Conservation (phyloP, 2,329 filamentous ascomycete genomes). For the Sarocladium kiliense region DNA sequence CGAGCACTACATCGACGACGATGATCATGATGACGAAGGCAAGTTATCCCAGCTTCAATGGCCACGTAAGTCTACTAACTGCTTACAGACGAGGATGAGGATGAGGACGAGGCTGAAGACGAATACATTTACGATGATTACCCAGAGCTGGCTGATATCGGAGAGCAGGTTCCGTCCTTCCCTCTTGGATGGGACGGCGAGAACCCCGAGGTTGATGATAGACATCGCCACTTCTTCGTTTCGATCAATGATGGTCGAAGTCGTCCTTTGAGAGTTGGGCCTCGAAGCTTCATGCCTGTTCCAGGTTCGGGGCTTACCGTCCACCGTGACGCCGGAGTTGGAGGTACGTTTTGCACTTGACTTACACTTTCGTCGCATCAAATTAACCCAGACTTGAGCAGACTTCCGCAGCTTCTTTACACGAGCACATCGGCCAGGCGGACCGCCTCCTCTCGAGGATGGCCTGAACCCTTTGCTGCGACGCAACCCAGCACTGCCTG, state of each 20-base stretch:
- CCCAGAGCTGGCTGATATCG: slow-evolving; percentile 21
- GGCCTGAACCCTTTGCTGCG: slow-evolving; percentile 83
- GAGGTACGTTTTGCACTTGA: slow-evolving; percentile 37
- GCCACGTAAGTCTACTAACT: slow-evolving; percentile 4
- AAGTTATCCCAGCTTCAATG: neutral
- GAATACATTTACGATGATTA: slow-evolving; percentile 58
- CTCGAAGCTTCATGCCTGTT: slow-evolving; percentile 5
- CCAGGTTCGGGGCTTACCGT: neutral
- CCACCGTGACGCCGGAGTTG: slow-evolving; percentile 17
- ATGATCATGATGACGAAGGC: slow-evolving; percentile 55
- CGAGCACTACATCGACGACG: slow-evolving; percentile 49
- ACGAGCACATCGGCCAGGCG: slow-evolving; percentile 48
- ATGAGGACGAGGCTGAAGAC: slow-evolving; percentile 65
- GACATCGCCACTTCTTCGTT: slow-evolving; percentile 38
- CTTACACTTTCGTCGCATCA: slow-evolving; percentile 1
- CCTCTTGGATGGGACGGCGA: slow-evolving; percentile 52
- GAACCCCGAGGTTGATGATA: slow-evolving; percentile 38
- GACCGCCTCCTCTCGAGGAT: slow-evolving; percentile 63
- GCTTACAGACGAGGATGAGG: slow-evolving; percentile 56
- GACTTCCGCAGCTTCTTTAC: slow-evolving; percentile 47
- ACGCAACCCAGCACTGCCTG: slow-evolving; percentile 43
- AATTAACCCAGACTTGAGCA: slow-evolving; percentile 11
- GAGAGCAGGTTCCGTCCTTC: slow-evolving; percentile 41
- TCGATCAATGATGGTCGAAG: slow-evolving; percentile 5
- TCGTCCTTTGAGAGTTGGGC: neutral